phyloP scores from a whole-genome alignment of 176 grass and related monocot genomes.

The Zea luxurians region DNA sequence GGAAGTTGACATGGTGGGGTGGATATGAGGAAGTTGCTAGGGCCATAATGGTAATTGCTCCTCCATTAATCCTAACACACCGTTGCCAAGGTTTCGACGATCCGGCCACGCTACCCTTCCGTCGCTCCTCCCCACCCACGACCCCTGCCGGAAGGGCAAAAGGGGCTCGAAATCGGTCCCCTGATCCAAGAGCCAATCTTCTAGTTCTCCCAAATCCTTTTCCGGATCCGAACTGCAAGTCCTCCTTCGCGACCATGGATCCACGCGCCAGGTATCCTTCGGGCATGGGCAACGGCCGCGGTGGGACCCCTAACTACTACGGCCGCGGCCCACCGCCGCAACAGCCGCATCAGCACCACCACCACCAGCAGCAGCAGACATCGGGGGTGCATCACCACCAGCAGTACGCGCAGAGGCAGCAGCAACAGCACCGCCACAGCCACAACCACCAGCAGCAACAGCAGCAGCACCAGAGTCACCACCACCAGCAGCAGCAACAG shows the following conservation, averaged over 20 bases:
- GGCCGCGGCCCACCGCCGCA: constrained; percentile 49
- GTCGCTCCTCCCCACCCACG: too few species aligned
- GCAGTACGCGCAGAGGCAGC: constrained; percentile 61
- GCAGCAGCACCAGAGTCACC: constrained; percentile 74
- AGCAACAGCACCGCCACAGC: constrained; percentile 30
- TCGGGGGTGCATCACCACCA: constrained; percentile 43
- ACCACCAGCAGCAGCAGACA: constrained; percentile 44
- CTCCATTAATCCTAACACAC: constrained; percentile 20
- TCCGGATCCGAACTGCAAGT: too few species aligned
- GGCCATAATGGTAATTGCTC: constrained; percentile 17
- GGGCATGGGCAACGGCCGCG: constrained; percentile 65
- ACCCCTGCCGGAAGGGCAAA: too few species aligned
- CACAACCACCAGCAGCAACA: constrained; percentile 29
- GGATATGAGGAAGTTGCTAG: background rate
- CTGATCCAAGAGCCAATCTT: too few species aligned
- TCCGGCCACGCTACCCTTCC: too few species aligned
- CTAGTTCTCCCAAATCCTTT: too few species aligned
- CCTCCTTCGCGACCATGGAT: constrained; percentile 47
- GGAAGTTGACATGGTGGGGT: background rate
- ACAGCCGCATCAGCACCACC: constrained; percentile 35
- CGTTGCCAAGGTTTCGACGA: constrained; percentile 9
- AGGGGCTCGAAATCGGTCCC: too few species aligned
- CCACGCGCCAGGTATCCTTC: constrained; percentile 63
- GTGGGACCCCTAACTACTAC: constrained; percentile 62
- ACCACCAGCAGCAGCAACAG: constrained; percentile 60